A percentile compares a stretch with the other conserved stretches of the same genome.
Evolutionary conservation across 306 rosid genomes (phyloP).

Genomic region (Castanea crenata): DNA sequence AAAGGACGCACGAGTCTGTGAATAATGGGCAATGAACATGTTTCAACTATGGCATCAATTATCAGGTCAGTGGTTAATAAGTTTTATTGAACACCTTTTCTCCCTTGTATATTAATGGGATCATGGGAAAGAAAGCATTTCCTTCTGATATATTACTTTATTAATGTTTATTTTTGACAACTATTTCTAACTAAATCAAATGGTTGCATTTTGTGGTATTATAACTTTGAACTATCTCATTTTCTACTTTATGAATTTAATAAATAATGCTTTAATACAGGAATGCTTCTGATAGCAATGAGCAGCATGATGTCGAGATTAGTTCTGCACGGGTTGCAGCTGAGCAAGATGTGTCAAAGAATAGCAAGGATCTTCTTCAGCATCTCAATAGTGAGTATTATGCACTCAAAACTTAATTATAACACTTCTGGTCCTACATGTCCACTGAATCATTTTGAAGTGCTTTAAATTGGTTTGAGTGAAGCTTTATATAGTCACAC

Average conservation of each 20-base stretch:
- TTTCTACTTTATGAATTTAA: constrained; percentile 3
- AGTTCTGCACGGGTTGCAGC: constrained; percentile 54
- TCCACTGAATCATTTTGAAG: not conserved
- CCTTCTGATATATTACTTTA: not conserved
- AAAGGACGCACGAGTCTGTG: constrained; percentile 54
- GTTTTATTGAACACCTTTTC: not conserved
- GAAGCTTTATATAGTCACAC: not conserved
- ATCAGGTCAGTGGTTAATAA: constrained; percentile 55
- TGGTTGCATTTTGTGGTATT: not conserved
- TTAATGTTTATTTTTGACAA: not conserved
- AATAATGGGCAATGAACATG: constrained; percentile 63
- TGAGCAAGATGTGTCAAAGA: constrained; percentile 65
- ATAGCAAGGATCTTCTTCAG: constrained; percentile 48
- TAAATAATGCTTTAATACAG: constrained; percentile 33
- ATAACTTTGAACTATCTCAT: not conserved
- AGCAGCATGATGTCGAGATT: constrained; percentile 68
- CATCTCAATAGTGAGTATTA: constrained; percentile 60
- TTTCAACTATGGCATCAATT: constrained; percentile 48
- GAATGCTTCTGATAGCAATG: constrained; percentile 56
- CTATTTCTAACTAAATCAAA: not conserved
- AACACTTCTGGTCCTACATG: not conserved
- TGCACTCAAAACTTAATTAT: not conserved
- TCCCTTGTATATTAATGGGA: not conserved
- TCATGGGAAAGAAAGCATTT: not conserved
- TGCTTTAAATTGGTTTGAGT: not conserved